Percentiles rank a stretch among this genome's conserved stretches.
These are phyloP conservation scores for Thyridium curvatum DNA, from an alignment of 2,329 filamentous ascomycete genomes.

Conservation along the genomic window DNA sequence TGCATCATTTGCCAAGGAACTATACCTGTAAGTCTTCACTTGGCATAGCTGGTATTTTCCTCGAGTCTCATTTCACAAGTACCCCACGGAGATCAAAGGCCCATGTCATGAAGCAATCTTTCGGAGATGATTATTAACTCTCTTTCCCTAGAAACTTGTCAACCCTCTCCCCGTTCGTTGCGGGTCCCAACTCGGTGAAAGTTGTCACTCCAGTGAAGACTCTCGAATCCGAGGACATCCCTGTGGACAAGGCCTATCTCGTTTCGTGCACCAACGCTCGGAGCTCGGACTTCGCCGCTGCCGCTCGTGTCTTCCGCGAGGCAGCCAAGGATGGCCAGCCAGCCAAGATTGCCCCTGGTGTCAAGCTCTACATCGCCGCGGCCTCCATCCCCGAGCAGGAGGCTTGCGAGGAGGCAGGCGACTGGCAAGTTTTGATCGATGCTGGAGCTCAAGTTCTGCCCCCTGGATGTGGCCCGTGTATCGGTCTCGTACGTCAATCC, in stretches of 20 bases:
- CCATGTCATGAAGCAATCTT: too few relatives aligned
- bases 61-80: too few relatives aligned
- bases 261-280: conserved; percentile 87
- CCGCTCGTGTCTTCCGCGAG: conserved; percentile 79
- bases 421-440: conserved; percentile 77
- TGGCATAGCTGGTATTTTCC: too few relatives aligned
- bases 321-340: conserved; percentile 59
- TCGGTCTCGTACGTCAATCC: conserved; percentile 58
- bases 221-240: conserved; percentile 67
- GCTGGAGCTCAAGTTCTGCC: conserved; percentile 71
- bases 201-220: conserved; percentile 71
- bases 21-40: conserved; percentile 70
- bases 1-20: conserved; percentile 74
- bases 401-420: conserved; percentile 70
- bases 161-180: conserved; percentile 75
- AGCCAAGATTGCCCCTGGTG: conserved; percentile 66
- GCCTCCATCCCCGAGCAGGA: conserved; percentile 75
- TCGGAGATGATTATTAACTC: conserved; percentile 21
- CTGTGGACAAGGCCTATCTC: conserved; percentile 77
- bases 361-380: conserved; percentile 85
- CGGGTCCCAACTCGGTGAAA: conserved; percentile 89
- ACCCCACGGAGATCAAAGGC: too few relatives aligned
- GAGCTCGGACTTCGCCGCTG: conserved; percentile 72
- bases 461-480: conserved; percentile 76
- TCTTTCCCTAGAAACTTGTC: conserved; percentile 72